Percentiles rank a stretch among this genome's conserved stretches.
Conservation (phyloP, 768 basidiomycete species). For the Serpula lacrymans region DNA sequence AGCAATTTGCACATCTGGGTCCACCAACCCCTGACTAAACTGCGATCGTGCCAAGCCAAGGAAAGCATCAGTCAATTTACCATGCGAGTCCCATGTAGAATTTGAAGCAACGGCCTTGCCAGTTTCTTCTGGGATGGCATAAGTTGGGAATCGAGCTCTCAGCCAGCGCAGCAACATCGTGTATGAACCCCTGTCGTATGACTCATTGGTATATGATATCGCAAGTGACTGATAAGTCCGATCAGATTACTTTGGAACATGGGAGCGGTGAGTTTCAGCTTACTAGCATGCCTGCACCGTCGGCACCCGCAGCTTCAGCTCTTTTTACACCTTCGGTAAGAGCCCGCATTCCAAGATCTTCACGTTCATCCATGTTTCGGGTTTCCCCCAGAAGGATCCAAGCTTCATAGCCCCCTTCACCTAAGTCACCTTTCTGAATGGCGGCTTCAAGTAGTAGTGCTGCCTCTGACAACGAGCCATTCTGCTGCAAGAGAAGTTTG, state of each 20-base stretch:
- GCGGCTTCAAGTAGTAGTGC: conserved; percentile 88
- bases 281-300: conserved; percentile 74
- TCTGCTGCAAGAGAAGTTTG: conserved; percentile 70
- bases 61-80: conserved; percentile 78
- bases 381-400: conserved; percentile 93
- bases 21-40: conserved; percentile 64
- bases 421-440: conserved; percentile 76
- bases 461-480: conserved; percentile 86
- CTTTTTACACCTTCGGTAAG: conserved; percentile 66
- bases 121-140: conserved; percentile 53
- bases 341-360: conserved; percentile 79
- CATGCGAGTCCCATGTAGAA: conserved; percentile 81
- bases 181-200: conserved; percentile 82
- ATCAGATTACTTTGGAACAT: conserved; percentile 9
- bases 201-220: conserved; percentile 95
- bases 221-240: conserved; percentile 69
- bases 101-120: conserved; percentile 50
- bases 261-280: conserved; percentile 21
- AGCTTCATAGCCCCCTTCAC: conserved; percentile 80
- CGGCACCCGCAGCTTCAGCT: conserved; percentile 61
- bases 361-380: conserved; percentile 85
- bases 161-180: conserved; percentile 86
- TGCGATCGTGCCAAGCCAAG: conserved; percentile 80
- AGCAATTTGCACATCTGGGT: conserved; percentile 91
- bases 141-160: conserved; percentile 56